A percentile compares a stretch with the other conserved stretches of the same genome.
These are phyloP conservation scores for Pleurostoma richardsiae DNA, from an alignment of 2,329 filamentous ascomycete genomes.

Conservation along the genomic window DNA sequence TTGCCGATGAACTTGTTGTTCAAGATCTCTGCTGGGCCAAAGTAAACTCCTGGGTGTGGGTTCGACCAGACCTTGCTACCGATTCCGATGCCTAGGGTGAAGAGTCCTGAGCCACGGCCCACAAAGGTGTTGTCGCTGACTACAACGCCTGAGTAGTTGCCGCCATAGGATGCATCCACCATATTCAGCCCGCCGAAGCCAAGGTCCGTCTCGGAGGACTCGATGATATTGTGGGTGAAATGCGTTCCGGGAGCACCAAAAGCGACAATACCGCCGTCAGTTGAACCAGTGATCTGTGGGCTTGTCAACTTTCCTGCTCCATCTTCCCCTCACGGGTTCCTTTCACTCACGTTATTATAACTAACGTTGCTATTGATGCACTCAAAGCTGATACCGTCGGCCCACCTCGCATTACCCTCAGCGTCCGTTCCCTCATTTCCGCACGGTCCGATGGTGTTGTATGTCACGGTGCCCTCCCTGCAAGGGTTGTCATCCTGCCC, in stretches of 20 bases:
- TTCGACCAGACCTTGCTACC: constrained; percentile 17
- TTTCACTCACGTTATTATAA: constrained; percentile 13
- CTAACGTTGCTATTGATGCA: constrained; percentile 13
- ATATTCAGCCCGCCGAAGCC: constrained; percentile 19
- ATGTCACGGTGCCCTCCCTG: constrained; percentile 12
- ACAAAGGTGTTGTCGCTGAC: constrained; percentile 16
- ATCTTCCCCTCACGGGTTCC: background rate
- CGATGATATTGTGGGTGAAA: constrained; percentile 15
- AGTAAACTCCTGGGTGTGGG: constrained; percentile 9
- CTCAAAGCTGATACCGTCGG: constrained; percentile 17
- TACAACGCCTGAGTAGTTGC: constrained; percentile 15
- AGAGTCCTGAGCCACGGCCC: constrained; percentile 9
- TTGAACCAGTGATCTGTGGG: constrained; percentile 12
- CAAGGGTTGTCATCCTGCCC: constrained; percentile 14
- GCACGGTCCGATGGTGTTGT: constrained; percentile 18
- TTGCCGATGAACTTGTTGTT: constrained; percentile 14
- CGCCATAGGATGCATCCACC: constrained; percentile 15
- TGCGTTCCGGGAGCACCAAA: constrained; percentile 17
- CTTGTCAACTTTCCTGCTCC: background rate
- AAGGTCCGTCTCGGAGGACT: constrained; percentile 12
- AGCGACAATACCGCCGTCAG: constrained; percentile 18
- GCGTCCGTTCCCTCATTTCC: constrained; percentile 14
- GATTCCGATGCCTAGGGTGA: constrained; percentile 18
- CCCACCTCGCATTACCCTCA: constrained; percentile 13
- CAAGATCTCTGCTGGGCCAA: constrained; percentile 11